phyloP scores from a whole-genome alignment of 2,329 filamentous ascomycete genomes.

The Penicillium sumatraense region DNA sequence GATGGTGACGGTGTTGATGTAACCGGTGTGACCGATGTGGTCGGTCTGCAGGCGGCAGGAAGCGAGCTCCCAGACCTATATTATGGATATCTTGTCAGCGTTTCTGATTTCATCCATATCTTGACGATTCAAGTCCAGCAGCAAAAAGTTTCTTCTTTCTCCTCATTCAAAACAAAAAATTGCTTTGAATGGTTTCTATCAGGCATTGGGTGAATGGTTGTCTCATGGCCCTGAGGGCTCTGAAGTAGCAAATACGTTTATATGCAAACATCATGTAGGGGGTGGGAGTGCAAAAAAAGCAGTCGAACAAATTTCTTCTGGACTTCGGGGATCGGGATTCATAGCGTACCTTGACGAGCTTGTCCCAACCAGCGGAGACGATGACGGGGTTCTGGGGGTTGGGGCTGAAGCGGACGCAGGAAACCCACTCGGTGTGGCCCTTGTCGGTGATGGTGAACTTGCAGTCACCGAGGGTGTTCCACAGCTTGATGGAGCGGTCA shows the following conservation, averaged over 20 bases:
- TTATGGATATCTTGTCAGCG: conserved; percentile 26
- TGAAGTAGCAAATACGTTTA: conserved; percentile 99
- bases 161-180: conserved; percentile 19
- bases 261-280: conserved; percentile 87
- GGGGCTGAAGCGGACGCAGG: conserved; percentile 98
- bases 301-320: background rate
- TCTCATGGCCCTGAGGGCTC: conserved; percentile 97
- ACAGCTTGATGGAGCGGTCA: conserved; percentile 99
- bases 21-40: conserved; percentile 99
- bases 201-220: conserved; percentile 79
- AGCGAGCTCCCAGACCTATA: conserved; percentile 97
- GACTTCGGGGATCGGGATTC: conserved; percentile 1
- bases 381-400: conserved; percentile 99
- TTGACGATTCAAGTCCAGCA: conserved; percentile 8
- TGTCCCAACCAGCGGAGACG: conserved; percentile 98
- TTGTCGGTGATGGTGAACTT: conserved; percentile 99
- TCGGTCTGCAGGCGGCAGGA: conserved; percentile 99
- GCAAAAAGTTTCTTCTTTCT: conserved; percentile 17
- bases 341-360: conserved; percentile 95
- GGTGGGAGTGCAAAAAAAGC: conserved; percentile 13
- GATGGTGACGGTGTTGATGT: conserved; percentile 99
- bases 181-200: conserved; percentile 38
- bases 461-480: conserved; percentile 99
- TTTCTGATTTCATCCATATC: conserved; percentile 5
- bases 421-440: conserved; percentile 99